phyloP scores from a whole-genome alignment of 169 alveolate genomes.

The Plasmodium relictum region DNA sequence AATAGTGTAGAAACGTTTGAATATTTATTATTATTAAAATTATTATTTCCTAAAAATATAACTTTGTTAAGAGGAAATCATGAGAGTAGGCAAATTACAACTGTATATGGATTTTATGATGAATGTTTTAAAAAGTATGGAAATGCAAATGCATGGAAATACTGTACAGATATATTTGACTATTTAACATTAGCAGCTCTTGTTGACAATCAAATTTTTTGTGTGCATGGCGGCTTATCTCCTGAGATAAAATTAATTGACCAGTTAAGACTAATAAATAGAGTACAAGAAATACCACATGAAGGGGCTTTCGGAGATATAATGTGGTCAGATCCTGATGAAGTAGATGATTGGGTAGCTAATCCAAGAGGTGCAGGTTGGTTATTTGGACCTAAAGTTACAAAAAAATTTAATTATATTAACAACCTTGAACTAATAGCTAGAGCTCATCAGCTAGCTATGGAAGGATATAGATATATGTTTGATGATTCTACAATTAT shows the following conservation, averaged over 20 bases:
- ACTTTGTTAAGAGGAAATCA: constrained; percentile 99
- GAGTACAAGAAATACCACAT: constrained; percentile 99
- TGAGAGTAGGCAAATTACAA: constrained; percentile 98
- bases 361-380: constrained; percentile 99
- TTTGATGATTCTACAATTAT: constrained; percentile 94
- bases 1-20: constrained; percentile 99
- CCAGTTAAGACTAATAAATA: constrained; percentile 95
- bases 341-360: constrained; percentile 98
- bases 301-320: constrained; percentile 99
- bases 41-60: constrained; percentile 97
- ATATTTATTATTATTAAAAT: constrained; percentile 96
- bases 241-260: constrained; percentile 95
- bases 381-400: constrained; percentile 98
- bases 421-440: constrained; percentile 97
- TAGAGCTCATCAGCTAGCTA: constrained; percentile 99
- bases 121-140: constrained; percentile 99
- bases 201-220: constrained; percentile 96
- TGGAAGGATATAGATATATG: constrained; percentile 99
- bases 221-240: constrained; percentile 99
- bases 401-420: constrained; percentile 94
- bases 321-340: constrained; percentile 99
- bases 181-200: constrained; percentile 97
- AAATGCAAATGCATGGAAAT: constrained; percentile 98
- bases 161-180: constrained; percentile 98
- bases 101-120: constrained; percentile 99